Percentiles rank a stretch among this genome's conserved stretches.
Conservation (phyloP, 2,329 filamentous ascomycete genomes). For the Sarocladiaceae sp. region DNA sequence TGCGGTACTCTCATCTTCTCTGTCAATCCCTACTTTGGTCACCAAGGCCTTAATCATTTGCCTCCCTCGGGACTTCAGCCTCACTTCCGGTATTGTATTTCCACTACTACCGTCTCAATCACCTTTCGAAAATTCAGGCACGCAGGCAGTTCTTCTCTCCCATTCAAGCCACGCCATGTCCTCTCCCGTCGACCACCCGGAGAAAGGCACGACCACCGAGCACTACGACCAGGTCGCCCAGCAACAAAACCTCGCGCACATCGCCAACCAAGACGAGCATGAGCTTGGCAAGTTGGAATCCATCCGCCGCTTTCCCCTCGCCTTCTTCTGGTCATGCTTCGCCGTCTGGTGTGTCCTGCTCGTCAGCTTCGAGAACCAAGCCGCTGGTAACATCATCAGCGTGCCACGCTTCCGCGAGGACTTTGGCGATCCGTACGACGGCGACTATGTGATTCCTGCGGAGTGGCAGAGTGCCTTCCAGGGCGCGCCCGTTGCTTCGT, state of each 20-base stretch:
- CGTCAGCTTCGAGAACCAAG: constrained; percentile 37
- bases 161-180: not conserved
- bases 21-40: not conserved
- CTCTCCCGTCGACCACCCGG: not conserved
- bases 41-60: not conserved
- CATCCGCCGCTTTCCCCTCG: constrained; percentile 21
- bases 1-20: not conserved
- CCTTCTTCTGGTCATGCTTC: constrained; percentile 30
- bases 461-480: constrained; percentile 41
- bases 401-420: constrained; percentile 42
- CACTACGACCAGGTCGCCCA: not conserved
- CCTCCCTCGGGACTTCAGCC: not conserved
- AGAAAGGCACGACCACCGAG: not conserved
- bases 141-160: not conserved
- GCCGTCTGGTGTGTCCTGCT: constrained; percentile 35
- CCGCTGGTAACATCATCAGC: constrained; percentile 33
- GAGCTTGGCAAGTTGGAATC: constrained; percentile 18
- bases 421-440: constrained; percentile 32
- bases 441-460: constrained; percentile 33
- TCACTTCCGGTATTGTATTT: not conserved
- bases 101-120: not conserved
- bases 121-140: not conserved
- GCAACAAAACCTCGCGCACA: constrained; percentile 13
- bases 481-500: constrained; percentile 35
- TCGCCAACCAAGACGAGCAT: constrained; percentile 24